A percentile compares a stretch with the other conserved stretches of the same genome.
Evolutionary conservation across 176 grass and related monocot species (phyloP).

Genomic region (Eleusine indica): DNA sequence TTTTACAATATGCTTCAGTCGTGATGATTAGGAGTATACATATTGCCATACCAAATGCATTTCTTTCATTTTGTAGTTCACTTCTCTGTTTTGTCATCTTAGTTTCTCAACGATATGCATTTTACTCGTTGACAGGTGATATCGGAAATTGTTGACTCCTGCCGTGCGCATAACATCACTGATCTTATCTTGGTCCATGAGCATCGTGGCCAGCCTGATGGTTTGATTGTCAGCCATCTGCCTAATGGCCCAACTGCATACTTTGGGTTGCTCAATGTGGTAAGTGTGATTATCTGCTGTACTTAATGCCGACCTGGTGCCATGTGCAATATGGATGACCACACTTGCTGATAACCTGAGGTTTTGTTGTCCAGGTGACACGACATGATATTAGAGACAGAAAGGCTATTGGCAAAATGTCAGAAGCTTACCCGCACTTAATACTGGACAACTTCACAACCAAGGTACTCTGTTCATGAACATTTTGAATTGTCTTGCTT

Average conservation of each 20-base stretch:
- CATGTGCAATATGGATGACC: neutral
- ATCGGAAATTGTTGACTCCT: slow-evolving; percentile 85
- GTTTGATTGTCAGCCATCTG: slow-evolving; percentile 87
- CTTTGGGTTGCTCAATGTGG: slow-evolving; percentile 94
- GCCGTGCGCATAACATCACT: slow-evolving; percentile 77
- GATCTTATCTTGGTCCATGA: slow-evolving; percentile 94
- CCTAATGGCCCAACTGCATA: slow-evolving; percentile 88
- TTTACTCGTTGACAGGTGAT: slow-evolving; percentile 59
- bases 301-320: neutral
- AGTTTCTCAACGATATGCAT: neutral
- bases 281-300: slow-evolving; percentile 43
- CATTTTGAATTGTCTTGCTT: slow-evolving; percentile 1
- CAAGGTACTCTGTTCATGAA: slow-evolving; percentile 48
- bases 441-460: slow-evolving; percentile 84
- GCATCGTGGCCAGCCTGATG: slow-evolving; percentile 90
- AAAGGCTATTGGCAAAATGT: slow-evolving; percentile 91
- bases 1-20: neutral
- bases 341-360: slow-evolving; percentile 16
- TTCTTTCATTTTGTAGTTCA: neutral
- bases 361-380: slow-evolving; percentile 61
- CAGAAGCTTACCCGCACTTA: slow-evolving; percentile 90
- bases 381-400: slow-evolving; percentile 93
- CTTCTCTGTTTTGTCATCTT: neutral
- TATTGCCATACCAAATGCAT: neutral
- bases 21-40: neutral